Evolutionary conservation across 2,329 filamentous ascomycete genomes (phyloP), one percentile per base, ranked within the genome.

Genomic region (Lecanicillium sp.): DNA sequence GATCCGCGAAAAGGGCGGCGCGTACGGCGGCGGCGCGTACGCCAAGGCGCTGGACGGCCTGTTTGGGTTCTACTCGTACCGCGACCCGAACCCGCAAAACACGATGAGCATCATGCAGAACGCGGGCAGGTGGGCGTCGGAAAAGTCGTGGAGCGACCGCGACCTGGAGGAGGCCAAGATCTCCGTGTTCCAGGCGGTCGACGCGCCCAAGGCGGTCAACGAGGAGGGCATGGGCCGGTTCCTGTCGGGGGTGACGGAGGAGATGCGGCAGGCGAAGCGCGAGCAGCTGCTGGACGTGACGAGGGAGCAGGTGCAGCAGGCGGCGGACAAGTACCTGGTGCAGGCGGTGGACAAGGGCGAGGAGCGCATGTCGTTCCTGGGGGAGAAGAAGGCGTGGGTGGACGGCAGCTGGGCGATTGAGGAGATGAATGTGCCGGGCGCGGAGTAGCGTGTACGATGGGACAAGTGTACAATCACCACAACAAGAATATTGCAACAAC

Each of bases 91-190:
- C 62, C 91, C 93, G 0, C 75, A 84, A 53, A 96, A 95, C 66
- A 91, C 89, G 0, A 71, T 97, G 55, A 80, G 78, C 48, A 87
- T 96, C 51, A 95, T 96, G 82, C 74, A 78, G 26, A 84, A 85
- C 49, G 87, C 89, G 1, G 93, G 91, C 1, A 72, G 77, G 20
- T 96, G 90, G 82, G 93, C 90, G 0, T 75, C 82, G 10, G 84
- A 95, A 56, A 86, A 85, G 58, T 66, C 81, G 49, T 97, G 90
- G 90, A 83, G 81, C 1, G 81, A 86, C 20, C 81, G 84, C 30
- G 90, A 98, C 62, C 74, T 98, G 2, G 91, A 97, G 61, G 93
- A 98, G 65, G 93, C 93, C 53, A 98, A 98, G 70, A 80, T 98
- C 32, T 89, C 87, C 23, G 85, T 95, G 11, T 98, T 98, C 74